Evolutionary conservation across 805 yeast species (phyloP).

Genomic region (Scheffersomyces stipitis): DNA sequence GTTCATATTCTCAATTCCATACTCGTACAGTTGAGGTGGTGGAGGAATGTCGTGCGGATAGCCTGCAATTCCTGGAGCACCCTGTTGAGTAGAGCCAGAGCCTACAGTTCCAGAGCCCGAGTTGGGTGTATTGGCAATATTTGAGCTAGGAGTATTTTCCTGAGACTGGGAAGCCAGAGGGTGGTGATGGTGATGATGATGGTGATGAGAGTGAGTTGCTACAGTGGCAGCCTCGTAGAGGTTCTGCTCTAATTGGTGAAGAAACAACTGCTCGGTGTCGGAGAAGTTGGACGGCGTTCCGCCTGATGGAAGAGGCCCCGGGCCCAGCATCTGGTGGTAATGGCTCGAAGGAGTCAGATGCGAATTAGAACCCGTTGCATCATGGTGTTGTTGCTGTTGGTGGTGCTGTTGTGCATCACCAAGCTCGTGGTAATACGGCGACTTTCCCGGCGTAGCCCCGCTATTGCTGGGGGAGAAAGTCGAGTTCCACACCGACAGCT

Average conservation of each 20-base stretch:
- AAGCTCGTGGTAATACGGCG: constrained; percentile 6
- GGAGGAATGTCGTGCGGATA: neutral
- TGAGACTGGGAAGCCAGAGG: constrained; percentile 8
- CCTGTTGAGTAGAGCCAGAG: no score
- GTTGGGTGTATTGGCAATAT: neutral
- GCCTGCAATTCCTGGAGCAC: neutral
- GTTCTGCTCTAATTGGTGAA: constrained; percentile 30
- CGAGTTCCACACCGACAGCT: constrained; percentile 5
- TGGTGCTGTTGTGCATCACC: constrained; percentile 1
- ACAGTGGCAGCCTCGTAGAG: constrained; percentile 19
- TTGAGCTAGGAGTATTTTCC: constrained; percentile 5
- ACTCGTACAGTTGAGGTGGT: constrained; percentile 15
- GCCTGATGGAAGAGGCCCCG: neutral
- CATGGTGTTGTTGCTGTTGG: constrained; percentile 1
- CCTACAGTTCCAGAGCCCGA: neutral
- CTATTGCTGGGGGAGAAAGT: constrained; percentile 4
- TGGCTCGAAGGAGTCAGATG: constrained; percentile 1
- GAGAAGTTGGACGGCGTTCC: constrained; percentile 14
- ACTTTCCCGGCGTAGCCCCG: constrained; percentile 8
- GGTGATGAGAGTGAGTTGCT: constrained; percentile 7
- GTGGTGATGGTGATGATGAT: constrained; percentile 5
- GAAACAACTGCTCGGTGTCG: constrained; percentile 24
- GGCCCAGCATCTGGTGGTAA: neutral
- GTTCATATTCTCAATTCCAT: constrained; percentile 22
- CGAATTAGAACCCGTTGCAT: neutral